A percentile compares a stretch with the other conserved stretches of the same genome.
Evolutionary conservation across 805 yeast genomes (phyloP).

Genomic region (Candida boleticola): DNA sequence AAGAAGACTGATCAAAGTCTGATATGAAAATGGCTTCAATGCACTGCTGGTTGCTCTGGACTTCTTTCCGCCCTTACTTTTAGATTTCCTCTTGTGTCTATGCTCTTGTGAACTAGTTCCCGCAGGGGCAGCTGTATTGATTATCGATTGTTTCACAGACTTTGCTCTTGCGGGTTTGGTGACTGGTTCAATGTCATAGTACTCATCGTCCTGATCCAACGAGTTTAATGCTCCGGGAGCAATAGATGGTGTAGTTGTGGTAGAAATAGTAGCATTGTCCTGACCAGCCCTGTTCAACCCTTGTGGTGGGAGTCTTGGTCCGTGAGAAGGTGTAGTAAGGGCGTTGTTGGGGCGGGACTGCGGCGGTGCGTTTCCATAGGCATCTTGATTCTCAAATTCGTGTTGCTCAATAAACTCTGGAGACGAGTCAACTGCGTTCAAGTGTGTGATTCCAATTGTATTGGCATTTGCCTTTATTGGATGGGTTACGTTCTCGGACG

Average conservation of each 20-base stretch:
- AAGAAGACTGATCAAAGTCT: slow-evolving; percentile 48
- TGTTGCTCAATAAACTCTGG: too few relatives aligned
- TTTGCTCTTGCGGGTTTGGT: slow-evolving; percentile 31
- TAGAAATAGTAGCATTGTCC: not conserved
- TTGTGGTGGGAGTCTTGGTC: not conserved
- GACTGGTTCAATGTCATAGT: slow-evolving; percentile 37
- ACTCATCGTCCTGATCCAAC: slow-evolving; percentile 23
- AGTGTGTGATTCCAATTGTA: not conserved
- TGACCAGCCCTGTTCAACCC: too few relatives aligned
- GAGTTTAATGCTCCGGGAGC: slow-evolving; percentile 4
- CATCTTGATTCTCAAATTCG: too few relatives aligned
- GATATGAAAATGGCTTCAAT: slow-evolving; percentile 39
- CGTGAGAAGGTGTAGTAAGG: too few relatives aligned
- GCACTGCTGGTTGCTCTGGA: slow-evolving; percentile 9
- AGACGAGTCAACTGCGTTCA: not conserved
- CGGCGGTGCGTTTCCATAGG: too few relatives aligned
- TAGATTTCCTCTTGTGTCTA: slow-evolving; percentile 15
- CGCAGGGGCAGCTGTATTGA: not conserved
- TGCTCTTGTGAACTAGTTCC: slow-evolving; percentile 14
- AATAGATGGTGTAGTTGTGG: slow-evolving; percentile 10
- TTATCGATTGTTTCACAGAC: slow-evolving; percentile 31
- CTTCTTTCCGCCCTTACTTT: slow-evolving; percentile 10
- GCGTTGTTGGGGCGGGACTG: too few relatives aligned
- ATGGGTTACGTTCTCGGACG: not conserved
- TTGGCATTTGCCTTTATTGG: too few relatives aligned